A percentile compares a stretch with the other conserved stretches of the same genome.
Evolutionary conservation across 257 asterid species (phyloP).

Genomic region (Gentiana dahurica): DNA sequence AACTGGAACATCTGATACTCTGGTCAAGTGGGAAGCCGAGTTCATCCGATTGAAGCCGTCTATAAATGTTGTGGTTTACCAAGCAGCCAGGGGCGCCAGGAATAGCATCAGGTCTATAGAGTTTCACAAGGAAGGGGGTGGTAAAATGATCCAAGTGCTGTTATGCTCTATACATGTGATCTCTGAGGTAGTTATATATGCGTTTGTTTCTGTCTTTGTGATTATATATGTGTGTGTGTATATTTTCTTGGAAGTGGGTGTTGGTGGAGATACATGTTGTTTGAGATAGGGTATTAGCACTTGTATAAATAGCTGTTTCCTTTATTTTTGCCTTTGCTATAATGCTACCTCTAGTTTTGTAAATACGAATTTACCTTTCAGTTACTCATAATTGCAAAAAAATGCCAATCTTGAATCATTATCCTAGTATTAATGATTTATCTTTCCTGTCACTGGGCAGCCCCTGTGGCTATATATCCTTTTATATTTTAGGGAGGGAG

Average conservation of each 20-base stretch:
- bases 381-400: no score
- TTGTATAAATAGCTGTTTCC: no score
- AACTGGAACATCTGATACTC: constrained; percentile 27
- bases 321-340: no score
- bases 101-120: constrained; percentile 44
- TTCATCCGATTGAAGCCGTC: constrained; percentile 48
- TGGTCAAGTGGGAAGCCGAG: constrained; percentile 57
- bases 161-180: constrained; percentile 39
- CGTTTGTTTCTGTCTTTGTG: no score
- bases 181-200: constrained; percentile 29
- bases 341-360: no score
- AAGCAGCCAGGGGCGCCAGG: constrained; percentile 39
- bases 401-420: no score
- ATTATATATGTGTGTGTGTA: background rate
- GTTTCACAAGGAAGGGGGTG: constrained; percentile 44
- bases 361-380: no score
- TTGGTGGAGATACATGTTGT: no score
- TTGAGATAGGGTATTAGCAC: no score
- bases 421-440: no score
- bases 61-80: constrained; percentile 47
- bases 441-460: no score
- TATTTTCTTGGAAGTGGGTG: background rate
- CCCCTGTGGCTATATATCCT: no score
- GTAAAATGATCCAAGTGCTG: constrained; percentile 40
- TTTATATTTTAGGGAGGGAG: background rate